Evolutionary conservation across 495 filamentous ascomycete species (phyloP), one percentile per base, ranked within the genome.

Genomic region (Penicillium tannophilum): DNA sequence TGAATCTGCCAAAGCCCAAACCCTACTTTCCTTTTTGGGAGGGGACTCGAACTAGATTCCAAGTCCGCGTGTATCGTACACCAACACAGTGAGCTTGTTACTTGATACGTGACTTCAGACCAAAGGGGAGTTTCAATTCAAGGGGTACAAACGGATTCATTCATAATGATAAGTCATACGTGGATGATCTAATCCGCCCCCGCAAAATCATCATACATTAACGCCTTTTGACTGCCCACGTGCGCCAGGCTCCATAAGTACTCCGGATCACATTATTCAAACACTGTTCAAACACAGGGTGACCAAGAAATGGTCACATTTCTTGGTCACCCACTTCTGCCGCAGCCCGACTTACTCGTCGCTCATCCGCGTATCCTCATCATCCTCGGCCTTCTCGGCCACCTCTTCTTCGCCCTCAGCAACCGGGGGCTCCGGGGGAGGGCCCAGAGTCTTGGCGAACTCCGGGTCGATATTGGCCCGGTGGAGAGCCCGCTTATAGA

Each of bases 401-500:
- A 23, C 20, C 20, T 23, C 20, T 23, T 23, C 66, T 24, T 67
- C 64, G 14, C 45, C 63, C 24, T 63, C 68, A 19, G 63, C 65
- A 10, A 33, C 46, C 26, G 64, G 52, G 23, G 66, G 66, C 52
- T 75, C 74, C 2, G 75, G 72, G 4, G 76, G 72, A 11, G 73
- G 67, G 14, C 73, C 73, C 53, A 79, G 69, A 6, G 64, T 68
- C 53, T 70, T 66, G 4, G 65, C 71, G 44, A 79, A 80, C 54
- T 77, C 75, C 8, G 76, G 75, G 50, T 82, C 79, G 52, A 81
- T 67, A 16, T 70, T 72, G 6, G 73, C 74, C 17, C 77, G 65
- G 63, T 81, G 72, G 28, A 72, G 60, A 39, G 69, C 62, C 24
- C 81, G 74, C 62, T 79, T 84, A 60, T 78, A 81, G 14, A 71